Base-by-base conservation (phyloP, 2,329 filamentous ascomycete species). In the Trichoderma koningii region DNA sequence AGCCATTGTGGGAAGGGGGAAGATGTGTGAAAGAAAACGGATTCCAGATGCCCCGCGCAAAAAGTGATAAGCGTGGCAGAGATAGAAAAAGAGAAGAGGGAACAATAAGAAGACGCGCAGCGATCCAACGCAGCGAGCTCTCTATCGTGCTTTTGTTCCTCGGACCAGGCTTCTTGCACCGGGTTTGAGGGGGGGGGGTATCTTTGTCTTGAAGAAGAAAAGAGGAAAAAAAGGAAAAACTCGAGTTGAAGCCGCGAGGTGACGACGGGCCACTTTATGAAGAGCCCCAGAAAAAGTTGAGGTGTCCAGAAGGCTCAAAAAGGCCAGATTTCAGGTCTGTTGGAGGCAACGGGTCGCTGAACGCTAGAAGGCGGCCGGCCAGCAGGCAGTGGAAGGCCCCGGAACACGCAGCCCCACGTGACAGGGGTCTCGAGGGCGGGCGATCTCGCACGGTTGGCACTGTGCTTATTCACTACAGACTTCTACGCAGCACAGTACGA, bases 251-350 rank as follows among this genome's bases (percentile, higher is more conserved):
- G 67, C 65, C 70, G 67, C 65, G 68, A 68, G 53, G 62, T 50
- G 61, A 72, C 71, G 69, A 70, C 70, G 70, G 67, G 70, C 69
- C 65, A 71, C 76, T 79, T 60, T 79, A 78, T 74, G 74, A 78
- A 76, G 69, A 38, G 62, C 52, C 62, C 52, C 38, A 53, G 64
- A 63, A 64, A 57, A 63, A 52, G 73, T 77, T 71, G 71, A 80
- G 75, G 78, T 81, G 79, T 80, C 78, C 78, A 79, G 71, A 77
- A 73, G 71, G 74, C 71, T 74, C 56, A 74, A 78, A 80, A 79
- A 82, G 79, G 80, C 80, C 80, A 82, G 78, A 81, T 82, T 80
- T 79, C 79, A 80, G 73, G 70, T 73, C 66, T 21, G 56, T 55
- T 65, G 50, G 44, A 55, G 56, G 41, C 56, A 61, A 30, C 64